Base-by-base conservation (phyloP, 176 grass and related monocot species). In the Melocanna baccifera region DNA sequence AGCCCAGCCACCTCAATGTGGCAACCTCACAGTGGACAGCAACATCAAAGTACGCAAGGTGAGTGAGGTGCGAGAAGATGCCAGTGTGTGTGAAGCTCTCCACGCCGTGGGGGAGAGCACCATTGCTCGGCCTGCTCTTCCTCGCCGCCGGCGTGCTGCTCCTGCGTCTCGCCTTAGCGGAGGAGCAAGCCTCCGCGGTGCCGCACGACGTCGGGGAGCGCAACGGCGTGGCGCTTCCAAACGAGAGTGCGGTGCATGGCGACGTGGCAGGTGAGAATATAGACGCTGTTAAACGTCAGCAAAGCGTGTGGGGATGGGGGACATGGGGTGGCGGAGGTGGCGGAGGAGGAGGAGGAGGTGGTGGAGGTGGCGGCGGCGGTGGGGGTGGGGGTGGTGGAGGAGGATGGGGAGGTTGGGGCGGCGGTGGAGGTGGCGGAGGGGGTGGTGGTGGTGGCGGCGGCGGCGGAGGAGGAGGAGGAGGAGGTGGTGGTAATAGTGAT, bases 221-320 rank as follows among this genome's bases (percentile, higher is more conserved):
- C 1, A 8, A 51, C 2, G 29, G 2, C 2, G 74, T 36, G 19
- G 51, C 3, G 7, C 18, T 69, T 67, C 8, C 4, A 18, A 14
- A 26, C 2, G 51, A 50, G 2, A 78, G 8, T 0, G 1, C 0
- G 1, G 1, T 48, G 64, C 13, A 61, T 4, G 51, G 20, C 2
- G 25, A n/a, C 0, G 25, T 43, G 12, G 19, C 30, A 18, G 28
- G 20, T 63, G 63, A 74, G 53, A 16, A 40, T 0, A 2, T 62
- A 0, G 45, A 4, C 1, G 9, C 0, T 23, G 28, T 19, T 19
- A 78, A 78, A 19, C 65, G 40, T 26, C 51, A 70, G 20, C 40
- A n/a, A 2, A 15, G 68, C 29, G 52, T 64, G 7, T 59, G 41
- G 19, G 67, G 81, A 67, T 86, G 73, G 86, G 82, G 83, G 39